Conservation (phyloP, 2,329 filamentous ascomycete genomes). For the Colletotrichum higginsianum region DNA sequence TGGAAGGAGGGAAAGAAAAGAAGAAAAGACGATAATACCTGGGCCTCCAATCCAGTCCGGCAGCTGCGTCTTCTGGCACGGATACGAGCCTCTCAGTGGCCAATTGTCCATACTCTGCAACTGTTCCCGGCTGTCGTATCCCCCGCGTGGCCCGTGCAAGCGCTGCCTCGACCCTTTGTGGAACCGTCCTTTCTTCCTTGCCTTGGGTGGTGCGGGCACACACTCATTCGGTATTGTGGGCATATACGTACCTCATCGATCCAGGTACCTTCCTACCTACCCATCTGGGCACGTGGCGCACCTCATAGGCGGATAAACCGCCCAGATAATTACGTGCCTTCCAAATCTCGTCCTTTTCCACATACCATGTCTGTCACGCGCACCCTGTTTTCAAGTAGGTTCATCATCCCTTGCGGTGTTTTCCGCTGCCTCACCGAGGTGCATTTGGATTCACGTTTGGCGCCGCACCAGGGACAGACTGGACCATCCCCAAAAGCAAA, state of each 20-base stretch:
- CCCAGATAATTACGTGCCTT: not conserved
- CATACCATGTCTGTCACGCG: not conserved
- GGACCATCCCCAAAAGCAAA: not conserved
- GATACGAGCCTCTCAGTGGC: slow-evolving; percentile 9
- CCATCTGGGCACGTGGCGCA: slow-evolving; percentile 25
- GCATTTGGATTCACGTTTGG: not conserved
- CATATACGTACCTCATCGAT: not conserved
- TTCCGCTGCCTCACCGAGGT: not conserved
- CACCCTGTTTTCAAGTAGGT: not conserved
- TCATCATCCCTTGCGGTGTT: slow-evolving; percentile 1
- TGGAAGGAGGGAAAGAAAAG: not conserved
- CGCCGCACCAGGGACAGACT: slow-evolving; percentile 3
- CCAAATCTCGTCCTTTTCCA: too few relatives aligned
- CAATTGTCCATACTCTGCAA: not conserved
- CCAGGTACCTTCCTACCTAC: too few relatives aligned
- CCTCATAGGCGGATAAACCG: slow-evolving; percentile 33
- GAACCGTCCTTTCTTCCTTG: too few relatives aligned
- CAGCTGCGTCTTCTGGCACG: slow-evolving; percentile 1
- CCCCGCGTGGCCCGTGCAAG: slow-evolving; percentile 8
- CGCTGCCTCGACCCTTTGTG: not conserved
- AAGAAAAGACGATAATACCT: not conserved
- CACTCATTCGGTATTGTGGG: too few relatives aligned
- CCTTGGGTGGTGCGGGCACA: not conserved
- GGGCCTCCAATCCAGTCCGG: slow-evolving; percentile 6
- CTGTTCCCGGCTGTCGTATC: not conserved